These are phyloP conservation scores for Aspergillus coremiiformis DNA, from an alignment of 495 filamentous ascomycete genomes.

Conservation along the genomic window DNA sequence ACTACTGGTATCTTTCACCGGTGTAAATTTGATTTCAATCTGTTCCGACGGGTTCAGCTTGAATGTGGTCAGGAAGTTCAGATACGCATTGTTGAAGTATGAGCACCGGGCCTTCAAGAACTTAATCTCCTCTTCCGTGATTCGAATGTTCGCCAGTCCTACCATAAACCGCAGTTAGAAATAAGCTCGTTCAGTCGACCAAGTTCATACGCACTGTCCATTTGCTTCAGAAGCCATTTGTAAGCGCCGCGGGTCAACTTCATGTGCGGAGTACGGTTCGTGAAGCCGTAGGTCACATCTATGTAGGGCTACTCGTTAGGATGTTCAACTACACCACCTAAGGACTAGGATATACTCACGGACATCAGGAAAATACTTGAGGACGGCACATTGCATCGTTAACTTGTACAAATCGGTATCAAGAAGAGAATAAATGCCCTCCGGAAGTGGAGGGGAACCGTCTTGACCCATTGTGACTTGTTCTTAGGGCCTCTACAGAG, in stretches of 20 bases:
- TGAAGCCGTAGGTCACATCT: slow-evolving; percentile 85
- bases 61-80: slow-evolving; percentile 74
- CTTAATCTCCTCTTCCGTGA: slow-evolving; percentile 68
- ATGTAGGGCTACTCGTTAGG: slow-evolving; percentile 14
- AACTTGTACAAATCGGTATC: slow-evolving; percentile 98
- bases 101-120: slow-evolving; percentile 75
- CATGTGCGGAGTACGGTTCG: slow-evolving; percentile 90
- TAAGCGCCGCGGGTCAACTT: slow-evolving; percentile 78
- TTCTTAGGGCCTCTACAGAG: background rate
- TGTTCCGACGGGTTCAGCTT: slow-evolving; percentile 73
- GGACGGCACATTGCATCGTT: slow-evolving; percentile 96
- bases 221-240: slow-evolving; percentile 76
- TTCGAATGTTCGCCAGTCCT: slow-evolving; percentile 71
- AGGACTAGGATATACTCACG: slow-evolving; percentile 35
- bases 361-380: slow-evolving; percentile 81
- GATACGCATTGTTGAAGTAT: slow-evolving; percentile 70
- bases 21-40: slow-evolving; percentile 61
- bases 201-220: slow-evolving; percentile 53
- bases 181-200: background rate
- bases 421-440: slow-evolving; percentile 81
- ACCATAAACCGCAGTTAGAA: background rate
- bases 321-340: background rate
- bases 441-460: slow-evolving; percentile 32
- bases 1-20: slow-evolving; percentile 55
- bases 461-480: slow-evolving; percentile 25